A percentile compares a stretch with the other conserved stretches of the same genome.
phyloP scores from a whole-genome alignment of 768 basidiomycete species.

The Chalciporus sphaerocephalus region DNA sequence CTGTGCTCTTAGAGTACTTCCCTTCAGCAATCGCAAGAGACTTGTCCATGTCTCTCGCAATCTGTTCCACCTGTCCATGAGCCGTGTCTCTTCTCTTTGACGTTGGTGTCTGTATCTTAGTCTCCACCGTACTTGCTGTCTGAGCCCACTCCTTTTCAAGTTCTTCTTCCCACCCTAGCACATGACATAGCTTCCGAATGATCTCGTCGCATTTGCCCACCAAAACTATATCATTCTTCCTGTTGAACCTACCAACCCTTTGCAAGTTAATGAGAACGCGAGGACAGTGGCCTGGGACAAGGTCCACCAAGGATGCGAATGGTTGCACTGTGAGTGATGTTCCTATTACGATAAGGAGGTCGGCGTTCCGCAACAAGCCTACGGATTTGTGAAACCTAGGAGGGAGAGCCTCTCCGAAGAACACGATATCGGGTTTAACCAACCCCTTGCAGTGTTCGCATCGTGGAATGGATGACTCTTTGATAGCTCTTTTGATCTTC shows the following conservation, averaged over 20 bases:
- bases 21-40: constrained; percentile 18
- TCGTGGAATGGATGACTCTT: constrained; percentile 51
- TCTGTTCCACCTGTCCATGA: constrained; percentile 24
- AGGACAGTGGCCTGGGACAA: constrained; percentile 55
- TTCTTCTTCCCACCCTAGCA: constrained; percentile 74
- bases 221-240: constrained; percentile 55
- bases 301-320: constrained; percentile 72
- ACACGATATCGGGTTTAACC: constrained; percentile 90
- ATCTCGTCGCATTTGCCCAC: constrained; percentile 71
- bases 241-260: constrained; percentile 62
- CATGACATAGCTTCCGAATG: constrained; percentile 54
- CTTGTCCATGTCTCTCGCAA: constrained; percentile 21
- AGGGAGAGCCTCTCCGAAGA: constrained; percentile 85
- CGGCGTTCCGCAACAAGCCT: constrained; percentile 54
- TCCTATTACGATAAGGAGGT: constrained; percentile 87
- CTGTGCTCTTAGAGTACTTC: neutral
- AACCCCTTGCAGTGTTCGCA: constrained; percentile 68
- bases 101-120: neutral
- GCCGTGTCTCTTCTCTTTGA: constrained; percentile 6
- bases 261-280: constrained; percentile 88
- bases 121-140: constrained; percentile 36
- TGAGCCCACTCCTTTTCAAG: constrained; percentile 52
- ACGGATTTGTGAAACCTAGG: constrained; percentile 57
- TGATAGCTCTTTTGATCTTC: constrained; percentile 63
- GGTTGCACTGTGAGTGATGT: constrained; percentile 86